phyloP scores from a whole-genome alignment of 2,329 filamentous ascomycete genomes.

The Trichoderma harzianum region DNA sequence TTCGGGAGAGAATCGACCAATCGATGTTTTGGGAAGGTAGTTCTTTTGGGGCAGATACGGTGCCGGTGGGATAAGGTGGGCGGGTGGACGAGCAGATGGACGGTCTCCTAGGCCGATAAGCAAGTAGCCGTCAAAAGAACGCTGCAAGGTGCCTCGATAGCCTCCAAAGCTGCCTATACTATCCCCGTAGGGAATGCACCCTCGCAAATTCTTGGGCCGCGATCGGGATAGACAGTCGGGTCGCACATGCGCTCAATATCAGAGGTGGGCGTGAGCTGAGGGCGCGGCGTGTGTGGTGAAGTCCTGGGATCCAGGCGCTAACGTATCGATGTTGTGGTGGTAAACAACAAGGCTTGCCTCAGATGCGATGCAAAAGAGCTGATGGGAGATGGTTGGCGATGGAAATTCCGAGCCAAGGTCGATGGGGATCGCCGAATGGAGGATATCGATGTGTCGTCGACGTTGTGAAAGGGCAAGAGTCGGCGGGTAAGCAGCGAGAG shows the following conservation, averaged over 20 bases:
- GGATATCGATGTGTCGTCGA: slow-evolving; percentile 8
- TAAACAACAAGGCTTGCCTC: slow-evolving; percentile 1
- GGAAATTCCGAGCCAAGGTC: slow-evolving; percentile 11
- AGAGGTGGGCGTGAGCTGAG: neutral
- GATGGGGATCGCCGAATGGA: slow-evolving; percentile 4
- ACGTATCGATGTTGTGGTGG: neutral
- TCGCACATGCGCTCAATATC: slow-evolving; percentile 9
- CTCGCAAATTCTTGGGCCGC: neutral
- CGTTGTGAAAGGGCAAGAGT: neutral
- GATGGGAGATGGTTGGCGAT: slow-evolving; percentile 16
- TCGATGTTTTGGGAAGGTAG: neutral
- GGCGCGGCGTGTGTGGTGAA: neutral
- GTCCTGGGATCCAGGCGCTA: neutral
- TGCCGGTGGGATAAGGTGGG: neutral
- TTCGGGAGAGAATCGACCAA: neutral
- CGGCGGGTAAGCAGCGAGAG: neutral
- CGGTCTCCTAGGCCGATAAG: slow-evolving; percentile 19
- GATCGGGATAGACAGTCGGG: neutral
- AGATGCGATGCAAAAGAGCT: neutral
- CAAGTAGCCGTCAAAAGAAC: slow-evolving; percentile 22
- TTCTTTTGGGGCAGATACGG: neutral
- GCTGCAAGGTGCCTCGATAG: slow-evolving; percentile 32
- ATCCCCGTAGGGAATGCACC: slow-evolving; percentile 11
- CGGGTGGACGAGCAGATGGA: neutral
- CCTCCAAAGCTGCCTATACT: slow-evolving; percentile 33